Percentiles rank a stretch among this genome's conserved stretches.
Conservation (phyloP, 1,139 yeast genomes). For the Debaryomycetaceae sp. region DNA sequence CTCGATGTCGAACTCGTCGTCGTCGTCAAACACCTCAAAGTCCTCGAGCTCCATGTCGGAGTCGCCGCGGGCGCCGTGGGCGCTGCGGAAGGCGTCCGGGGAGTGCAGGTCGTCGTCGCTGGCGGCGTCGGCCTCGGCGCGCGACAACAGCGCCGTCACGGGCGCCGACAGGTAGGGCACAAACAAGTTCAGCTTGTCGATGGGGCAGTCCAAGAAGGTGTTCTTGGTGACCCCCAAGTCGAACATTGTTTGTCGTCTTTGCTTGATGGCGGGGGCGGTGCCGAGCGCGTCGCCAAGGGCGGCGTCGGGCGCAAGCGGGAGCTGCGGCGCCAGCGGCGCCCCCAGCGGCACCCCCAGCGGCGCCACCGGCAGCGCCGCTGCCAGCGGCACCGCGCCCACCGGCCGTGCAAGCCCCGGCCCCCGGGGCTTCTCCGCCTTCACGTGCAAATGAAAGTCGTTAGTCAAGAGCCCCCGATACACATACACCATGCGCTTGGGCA, state of each 20-base stretch:
- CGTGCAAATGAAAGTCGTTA: slow-evolving; percentile 66
- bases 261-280: slow-evolving; percentile 18
- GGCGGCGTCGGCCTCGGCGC: slow-evolving; percentile 2
- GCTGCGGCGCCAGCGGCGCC: background rate
- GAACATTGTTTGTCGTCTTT: slow-evolving; percentile 46
- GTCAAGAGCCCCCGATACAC: slow-evolving; percentile 76
- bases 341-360: background rate
- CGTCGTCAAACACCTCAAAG: slow-evolving; percentile 42
- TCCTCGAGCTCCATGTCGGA: slow-evolving; percentile 34
- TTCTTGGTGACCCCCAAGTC: slow-evolving; percentile 43
- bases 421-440: slow-evolving; percentile 45
- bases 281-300: background rate
- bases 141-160: slow-evolving; percentile 49
- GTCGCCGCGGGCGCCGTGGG: slow-evolving; percentile 9
- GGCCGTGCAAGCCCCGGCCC: slow-evolving; percentile 1
- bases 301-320: background rate
- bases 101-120: slow-evolving; percentile 26
- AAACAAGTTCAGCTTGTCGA: slow-evolving; percentile 52
- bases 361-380: background rate
- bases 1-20: slow-evolving; percentile 20
- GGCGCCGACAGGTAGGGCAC: slow-evolving; percentile 76
- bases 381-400: background rate
- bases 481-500: slow-evolving; percentile 84
- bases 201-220: slow-evolving; percentile 44
- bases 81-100: slow-evolving; percentile 13